Conservation (phyloP, 768 basidiomycete genomes). For the Boletellus ananas region DNA sequence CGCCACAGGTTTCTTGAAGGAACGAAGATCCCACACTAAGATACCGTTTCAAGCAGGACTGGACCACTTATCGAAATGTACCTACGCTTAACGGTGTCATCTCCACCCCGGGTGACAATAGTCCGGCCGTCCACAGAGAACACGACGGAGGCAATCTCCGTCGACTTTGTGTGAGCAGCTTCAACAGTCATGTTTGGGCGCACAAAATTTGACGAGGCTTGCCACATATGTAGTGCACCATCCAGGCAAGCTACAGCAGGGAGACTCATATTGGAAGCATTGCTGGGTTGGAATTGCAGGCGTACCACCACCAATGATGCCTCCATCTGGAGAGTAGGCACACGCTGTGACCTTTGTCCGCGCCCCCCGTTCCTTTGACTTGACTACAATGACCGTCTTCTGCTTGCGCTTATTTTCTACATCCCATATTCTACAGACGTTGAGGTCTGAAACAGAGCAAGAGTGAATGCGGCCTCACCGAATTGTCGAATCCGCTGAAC, state of each 20-base stretch:
- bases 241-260: constrained; percentile 71
- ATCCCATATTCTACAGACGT: constrained; percentile 80
- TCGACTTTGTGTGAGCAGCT: constrained; percentile 81
- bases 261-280: constrained; percentile 2
- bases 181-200: constrained; percentile 85
- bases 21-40: constrained; percentile 90
- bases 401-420: constrained; percentile 89
- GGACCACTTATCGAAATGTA: constrained; percentile 18
- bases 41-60: constrained; percentile 2
- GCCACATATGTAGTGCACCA: constrained; percentile 93
- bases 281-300: constrained; percentile 12
- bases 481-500: constrained; percentile 94
- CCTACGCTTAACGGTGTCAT: constrained; percentile 94
- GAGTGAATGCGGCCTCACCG: constrained; percentile 47
- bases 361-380: constrained; percentile 91
- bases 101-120: constrained; percentile 85
- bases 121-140: constrained; percentile 89
- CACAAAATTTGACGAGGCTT: constrained; percentile 87
- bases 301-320: constrained; percentile 82
- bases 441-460: not conserved
- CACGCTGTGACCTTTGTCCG: constrained; percentile 89
- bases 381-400: constrained; percentile 93
- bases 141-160: constrained; percentile 80
- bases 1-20: constrained; percentile 85
- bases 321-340: constrained; percentile 87